Base-by-base conservation (phyloP, 768 basidiomycete species). In the Lactarius sanguifluus region DNA sequence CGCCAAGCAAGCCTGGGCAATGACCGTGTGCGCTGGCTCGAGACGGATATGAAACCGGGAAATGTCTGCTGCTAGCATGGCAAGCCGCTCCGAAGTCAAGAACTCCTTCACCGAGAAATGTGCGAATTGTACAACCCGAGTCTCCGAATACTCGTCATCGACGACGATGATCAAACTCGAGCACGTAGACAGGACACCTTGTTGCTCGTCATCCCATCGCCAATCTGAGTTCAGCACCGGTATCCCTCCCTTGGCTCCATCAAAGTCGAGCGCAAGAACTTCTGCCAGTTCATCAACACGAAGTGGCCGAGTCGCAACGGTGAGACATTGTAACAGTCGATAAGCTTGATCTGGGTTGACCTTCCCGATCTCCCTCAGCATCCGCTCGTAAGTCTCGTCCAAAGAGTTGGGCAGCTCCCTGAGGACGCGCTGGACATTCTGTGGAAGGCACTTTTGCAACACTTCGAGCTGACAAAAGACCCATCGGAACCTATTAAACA, bases 1-100 rank as follows among this genome's bases (percentile, higher is more conserved):
- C 5, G 30, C 56, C 16, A 57, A 30, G 56, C 56, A 57, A 20
- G 56, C 20, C 8, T 36, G 30, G 3, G 56, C 1, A 5, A 57
- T 13, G 20, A 57, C 30, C 0, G 9, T n/a, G 30, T 57, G 56
- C 32, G 56, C 30, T 5, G 56, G 30, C 28, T 30, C 20, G 1
- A 8, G 15, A 34, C 20, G 28, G 30, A 57, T 36, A 36, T n/a
- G 56, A 36, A 32, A 57, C 1, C 32, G 56, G 32, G 56, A 30
- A 5, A 36, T 18, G 4, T 30, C 18, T 57, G 34, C 20, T 23
- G 20, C 6, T 16, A 34, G 28, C 16, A 6, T 18, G 23, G 18
- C 32, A 34, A 57, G 55, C 9, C 55, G 55, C 36, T 57, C 32
- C 4, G 56, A 57, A 12, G 56, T 36, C 56, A 57, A 57, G 56